Conservation (phyloP, 345 rosid genomes). For the Brassica nigra region DNA sequence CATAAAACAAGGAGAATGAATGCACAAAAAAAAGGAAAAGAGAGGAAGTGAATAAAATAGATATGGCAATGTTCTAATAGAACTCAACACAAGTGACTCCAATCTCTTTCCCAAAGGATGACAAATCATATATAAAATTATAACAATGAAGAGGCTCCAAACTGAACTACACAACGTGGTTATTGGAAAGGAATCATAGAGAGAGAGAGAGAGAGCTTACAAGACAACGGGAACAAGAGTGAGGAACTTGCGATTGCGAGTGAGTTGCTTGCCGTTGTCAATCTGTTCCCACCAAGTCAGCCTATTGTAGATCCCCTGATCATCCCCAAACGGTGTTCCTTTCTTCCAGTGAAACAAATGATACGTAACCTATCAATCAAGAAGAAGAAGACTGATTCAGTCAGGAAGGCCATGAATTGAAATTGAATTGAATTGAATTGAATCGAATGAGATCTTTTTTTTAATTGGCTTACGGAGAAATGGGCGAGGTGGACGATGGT, state of each 20-base stretch:
- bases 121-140: not conserved
- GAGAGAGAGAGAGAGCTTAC: constrained; percentile 45
- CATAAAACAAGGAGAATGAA: not conserved
- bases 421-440: not conserved
- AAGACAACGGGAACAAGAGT: constrained; percentile 79
- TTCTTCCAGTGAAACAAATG: constrained; percentile 85
- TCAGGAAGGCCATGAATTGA: not conserved
- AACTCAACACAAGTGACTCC: not conserved
- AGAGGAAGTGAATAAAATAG: not conserved
- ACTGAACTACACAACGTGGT: not conserved
- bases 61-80: not conserved
- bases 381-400: not conserved
- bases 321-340: constrained; percentile 74
- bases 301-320: constrained; percentile 67
- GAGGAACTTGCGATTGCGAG: constrained; percentile 74
- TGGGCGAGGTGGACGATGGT: constrained; percentile 76
- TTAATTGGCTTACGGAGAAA: constrained; percentile 8
- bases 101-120: not conserved
- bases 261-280: constrained; percentile 82
- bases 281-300: constrained; percentile 90
- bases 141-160: not conserved
- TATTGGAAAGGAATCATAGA: not conserved
- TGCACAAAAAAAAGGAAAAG: not conserved
- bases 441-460: not conserved
- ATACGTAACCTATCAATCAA: not conserved